A percentile compares a stretch with the other conserved stretches of the same genome.
Evolutionary conservation across 257 asterid species (phyloP).

Genomic region (Buddleja alternifolia): DNA sequence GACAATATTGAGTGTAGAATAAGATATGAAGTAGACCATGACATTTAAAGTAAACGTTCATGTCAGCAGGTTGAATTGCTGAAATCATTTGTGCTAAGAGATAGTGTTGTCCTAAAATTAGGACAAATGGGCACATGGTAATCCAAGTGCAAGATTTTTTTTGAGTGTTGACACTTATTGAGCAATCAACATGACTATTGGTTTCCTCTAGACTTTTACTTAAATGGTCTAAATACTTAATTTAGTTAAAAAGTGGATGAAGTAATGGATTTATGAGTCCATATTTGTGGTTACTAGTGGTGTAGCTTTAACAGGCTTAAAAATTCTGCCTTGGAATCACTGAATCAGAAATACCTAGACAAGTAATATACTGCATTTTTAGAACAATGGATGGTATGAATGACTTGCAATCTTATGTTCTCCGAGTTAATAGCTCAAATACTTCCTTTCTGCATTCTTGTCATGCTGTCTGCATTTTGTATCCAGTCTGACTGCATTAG

Average conservation of each 20-base stretch:
- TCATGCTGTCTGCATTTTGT: slow-evolving; percentile 1
- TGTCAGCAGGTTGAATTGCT: not conserved
- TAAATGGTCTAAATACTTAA: too few relatives aligned
- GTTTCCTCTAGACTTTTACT: too few relatives aligned
- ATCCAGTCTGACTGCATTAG: slow-evolving; percentile 18
- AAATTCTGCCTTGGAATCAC: not conserved
- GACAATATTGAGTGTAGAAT: not conserved
- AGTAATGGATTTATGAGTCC: too few relatives aligned
- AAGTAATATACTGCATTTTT: not conserved
- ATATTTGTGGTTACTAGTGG: not conserved
- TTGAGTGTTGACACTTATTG: not conserved
- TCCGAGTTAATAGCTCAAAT: not conserved
- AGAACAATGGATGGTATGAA: not conserved
- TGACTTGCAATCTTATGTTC: not conserved
- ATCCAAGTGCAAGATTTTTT: slow-evolving; percentile 4
- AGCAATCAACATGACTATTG: too few relatives aligned
- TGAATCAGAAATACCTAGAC: not conserved
- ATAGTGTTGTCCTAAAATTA: not conserved
- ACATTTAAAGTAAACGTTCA: not conserved
- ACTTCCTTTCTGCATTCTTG: slow-evolving; percentile 13
- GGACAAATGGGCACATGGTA: not conserved
- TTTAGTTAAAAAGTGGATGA: too few relatives aligned
- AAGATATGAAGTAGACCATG: not conserved
- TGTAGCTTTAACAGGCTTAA: not conserved
- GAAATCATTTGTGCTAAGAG: not conserved